These are phyloP conservation scores for Delitschia confertaspora DNA, from an alignment of 495 filamentous ascomycete genomes.

Conservation along the genomic window DNA sequence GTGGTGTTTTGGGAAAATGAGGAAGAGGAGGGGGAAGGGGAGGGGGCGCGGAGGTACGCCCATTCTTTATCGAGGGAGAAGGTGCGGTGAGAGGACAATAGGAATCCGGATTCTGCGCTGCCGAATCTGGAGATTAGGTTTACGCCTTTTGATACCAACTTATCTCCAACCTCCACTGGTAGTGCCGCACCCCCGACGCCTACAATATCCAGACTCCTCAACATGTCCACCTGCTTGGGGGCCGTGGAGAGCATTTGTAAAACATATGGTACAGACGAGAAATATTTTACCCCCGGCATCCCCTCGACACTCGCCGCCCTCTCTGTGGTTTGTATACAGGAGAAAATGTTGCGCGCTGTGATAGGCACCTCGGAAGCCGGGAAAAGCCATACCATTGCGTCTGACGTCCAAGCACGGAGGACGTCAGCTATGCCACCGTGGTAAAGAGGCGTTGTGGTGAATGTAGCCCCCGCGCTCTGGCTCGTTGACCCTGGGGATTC, in stretches of 20 bases:
- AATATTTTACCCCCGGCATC: constrained; percentile 37
- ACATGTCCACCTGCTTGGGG: constrained; percentile 30
- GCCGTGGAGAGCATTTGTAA: constrained; percentile 41
- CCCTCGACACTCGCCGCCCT: neutral
- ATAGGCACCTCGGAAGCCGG: constrained; percentile 42
- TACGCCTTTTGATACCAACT: constrained; percentile 39
- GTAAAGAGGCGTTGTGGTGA: constrained; percentile 54
- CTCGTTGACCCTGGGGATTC: too few species aligned
- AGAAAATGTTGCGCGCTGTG: constrained; percentile 40
- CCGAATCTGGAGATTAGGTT: constrained; percentile 49
- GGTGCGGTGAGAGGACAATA: constrained; percentile 43
- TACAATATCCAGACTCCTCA: constrained; percentile 45
- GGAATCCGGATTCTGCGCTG: constrained; percentile 51
- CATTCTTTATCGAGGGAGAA: constrained; percentile 51
- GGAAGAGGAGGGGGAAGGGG: constrained; percentile 30
- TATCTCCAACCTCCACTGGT: constrained; percentile 39
- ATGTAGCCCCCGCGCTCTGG: constrained; percentile 36
- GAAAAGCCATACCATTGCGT: constrained; percentile 47
- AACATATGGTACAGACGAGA: constrained; percentile 51
- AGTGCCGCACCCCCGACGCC: constrained; percentile 52
- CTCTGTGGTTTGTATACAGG: constrained; percentile 30
- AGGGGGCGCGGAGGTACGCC: constrained; percentile 57
- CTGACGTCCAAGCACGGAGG: constrained; percentile 46
- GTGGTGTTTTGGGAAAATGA: constrained; percentile 30
- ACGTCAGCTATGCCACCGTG: constrained; percentile 53